Evolutionary conservation across 2,329 filamentous ascomycete species (phyloP), one percentile per base, ranked within the genome.

Genomic region (Verticillium dahliae): DNA sequence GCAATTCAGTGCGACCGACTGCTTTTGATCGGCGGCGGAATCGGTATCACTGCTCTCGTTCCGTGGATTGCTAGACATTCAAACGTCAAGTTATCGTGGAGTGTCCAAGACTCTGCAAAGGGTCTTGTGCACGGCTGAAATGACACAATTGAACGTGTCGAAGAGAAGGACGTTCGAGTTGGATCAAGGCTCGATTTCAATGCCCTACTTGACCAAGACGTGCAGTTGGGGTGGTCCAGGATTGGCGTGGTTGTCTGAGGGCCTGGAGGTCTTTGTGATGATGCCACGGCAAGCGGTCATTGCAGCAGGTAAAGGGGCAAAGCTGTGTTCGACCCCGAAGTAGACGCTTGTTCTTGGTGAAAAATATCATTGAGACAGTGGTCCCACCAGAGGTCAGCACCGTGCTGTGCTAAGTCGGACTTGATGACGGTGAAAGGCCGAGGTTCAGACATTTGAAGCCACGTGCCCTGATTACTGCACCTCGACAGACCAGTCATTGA

Each of bases 21-120:
- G 1, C 62, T 83, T 9, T 72, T 78, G 56, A 73, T 82, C 45
- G 76, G 70, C 1, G 80, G 81, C 18, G 80, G 80, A 9, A 77
- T 82, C 34, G 80, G 80, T 54, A 78, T 83, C 66, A 81, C 80
- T 0, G 76, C 71, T 2, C 56, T 79, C 14, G 62, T 82, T 0
- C 72, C 75, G 3, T 73, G 71, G 57, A 45, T 75, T 3, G 58
- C 61, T 15, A 58, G 58, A 45, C 76, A 77, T 60, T 56, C 61
- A 18, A 78, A 75, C 61, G 62, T 73, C 6, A 76, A 75, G 63
- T 67, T 79, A 0, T 69, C 39, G 56, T 80, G 74, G 74, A 73
- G 72, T 58, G 65, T 77, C 9, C 71, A 69, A 60, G 61, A 66
- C 14, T 54, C 60, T 1, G 68, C 66, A 1, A 57, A 61, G 27